Conservation (phyloP, 75 land plant genomes). For the Selaginella tamariscina region DNA sequence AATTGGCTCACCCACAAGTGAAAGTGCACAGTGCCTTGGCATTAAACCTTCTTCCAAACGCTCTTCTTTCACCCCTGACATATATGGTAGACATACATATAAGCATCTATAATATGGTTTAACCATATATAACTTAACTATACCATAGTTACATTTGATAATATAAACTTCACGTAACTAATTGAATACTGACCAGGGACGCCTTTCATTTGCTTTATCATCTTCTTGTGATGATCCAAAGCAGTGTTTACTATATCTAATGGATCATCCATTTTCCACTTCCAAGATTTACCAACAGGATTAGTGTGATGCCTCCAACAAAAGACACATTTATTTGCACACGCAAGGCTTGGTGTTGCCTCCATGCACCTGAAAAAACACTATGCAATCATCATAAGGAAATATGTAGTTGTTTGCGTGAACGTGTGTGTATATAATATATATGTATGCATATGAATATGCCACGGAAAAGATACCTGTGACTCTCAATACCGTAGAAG, state of each 20-base stretch:
- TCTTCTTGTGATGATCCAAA: conserved; percentile 70
- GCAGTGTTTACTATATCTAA: conserved; percentile 71
- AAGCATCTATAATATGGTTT: neutral
- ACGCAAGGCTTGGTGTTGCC: conserved; percentile 89
- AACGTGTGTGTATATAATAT: no score
- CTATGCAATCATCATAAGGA: neutral
- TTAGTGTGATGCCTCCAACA: conserved; percentile 99
- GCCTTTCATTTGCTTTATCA: conserved; percentile 99
- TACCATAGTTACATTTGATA: neutral
- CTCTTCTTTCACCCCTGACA: conserved; percentile 68
- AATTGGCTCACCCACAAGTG: conserved; percentile 5
- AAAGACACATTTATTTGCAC: conserved; percentile 97
- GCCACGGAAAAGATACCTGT: conserved; percentile 39
- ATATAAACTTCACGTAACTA: no score
- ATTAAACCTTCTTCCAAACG: conserved; percentile 59
- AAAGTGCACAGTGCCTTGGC: conserved; percentile 1
- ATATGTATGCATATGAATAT: no score
- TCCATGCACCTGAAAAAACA: conserved; percentile 76
- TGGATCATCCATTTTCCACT: conserved; percentile 96
- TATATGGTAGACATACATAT: neutral
- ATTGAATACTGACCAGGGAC: conserved; percentile 56
- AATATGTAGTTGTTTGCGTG: neutral
- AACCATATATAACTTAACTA: neutral
- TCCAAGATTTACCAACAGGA: conserved; percentile 94
- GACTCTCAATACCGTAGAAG: conserved; percentile 94